Base-by-base conservation (phyloP, 495 filamentous ascomycete species). In the Hamigera avellanea region DNA sequence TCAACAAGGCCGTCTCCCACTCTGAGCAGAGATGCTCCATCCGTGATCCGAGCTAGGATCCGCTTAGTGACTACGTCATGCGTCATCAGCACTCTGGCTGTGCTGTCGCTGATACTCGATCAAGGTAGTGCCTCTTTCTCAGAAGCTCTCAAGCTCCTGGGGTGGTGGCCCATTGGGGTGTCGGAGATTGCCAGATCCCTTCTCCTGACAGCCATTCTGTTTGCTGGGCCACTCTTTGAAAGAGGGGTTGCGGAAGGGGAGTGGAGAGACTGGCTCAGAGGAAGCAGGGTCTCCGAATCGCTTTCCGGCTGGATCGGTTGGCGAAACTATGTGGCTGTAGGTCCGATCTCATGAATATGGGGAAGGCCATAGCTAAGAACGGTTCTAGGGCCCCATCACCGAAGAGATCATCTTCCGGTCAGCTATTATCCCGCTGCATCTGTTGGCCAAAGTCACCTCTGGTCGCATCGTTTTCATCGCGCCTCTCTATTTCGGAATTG, bases 381-480 rank as follows among this genome's bases (percentile, higher is more conserved):
- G 15, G 31, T 19, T 33, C 6, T 51, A 87, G 83, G 89, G 85
- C 31, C 91, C 91, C 0, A 55, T 91, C 25, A 95, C 83, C 8
- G 91, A 98, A 65, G 91, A 98, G 57, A 49, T 93, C 35, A 80
- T 96, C 53, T 98, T 93, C 64, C 84, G 91, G 54, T 82, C 83
- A 2, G 72, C 81, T 32, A 73, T 91, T 31, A 67, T 95, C 34
- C 83, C 88, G 5, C 67, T 94, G 2, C 79, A 93, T 52, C 59
- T 95, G 4, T 58, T 89, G n/a, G 74, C 86, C n/a, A 68, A 69
- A 19, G 56, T 71, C 6, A 61, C 72, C 2, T 56, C 76, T 2
- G 57, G 56, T 0, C 63, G 59, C 3, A 77, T 83, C 44, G 68
- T 95, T 48, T 86, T 91, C 56, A 54, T 84, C 6, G 77, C 83